phyloP scores from a whole-genome alignment of 2,329 filamentous ascomycete species.

The Ramularia endophylla region DNA sequence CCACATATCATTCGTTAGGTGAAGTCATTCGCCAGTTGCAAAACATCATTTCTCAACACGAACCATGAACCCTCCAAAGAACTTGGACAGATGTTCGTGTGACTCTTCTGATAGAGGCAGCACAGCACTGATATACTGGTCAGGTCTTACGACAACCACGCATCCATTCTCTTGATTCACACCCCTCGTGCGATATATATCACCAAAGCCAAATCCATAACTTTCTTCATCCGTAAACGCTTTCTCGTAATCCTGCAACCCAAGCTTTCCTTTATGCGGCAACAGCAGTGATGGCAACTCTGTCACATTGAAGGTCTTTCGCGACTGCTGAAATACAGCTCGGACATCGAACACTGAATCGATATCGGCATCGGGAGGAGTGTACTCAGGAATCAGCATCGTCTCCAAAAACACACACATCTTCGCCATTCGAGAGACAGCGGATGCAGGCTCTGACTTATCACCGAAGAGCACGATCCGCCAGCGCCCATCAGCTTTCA shows the following conservation, averaged over 20 bases:
- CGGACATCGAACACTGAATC: conserved; percentile 51
- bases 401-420: conserved; percentile 20
- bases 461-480: conserved; percentile 29
- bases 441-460: conserved; percentile 12
- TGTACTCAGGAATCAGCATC: conserved; percentile 30
- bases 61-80: conserved; percentile 29
- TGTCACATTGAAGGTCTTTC: conserved; percentile 28
- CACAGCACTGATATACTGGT: conserved; percentile 54
- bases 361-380: conserved; percentile 34
- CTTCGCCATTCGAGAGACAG: conserved; percentile 17
- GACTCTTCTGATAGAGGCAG: conserved; percentile 23
- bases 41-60: not conserved
- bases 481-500: conserved; percentile 31
- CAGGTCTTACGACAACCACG: conserved; percentile 57
- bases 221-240: conserved; percentile 44
- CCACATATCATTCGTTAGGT: too few species aligned
- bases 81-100: conserved; percentile 17
- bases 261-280: conserved; percentile 35
- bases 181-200: conserved; percentile 53
- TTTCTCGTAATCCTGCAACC: conserved; percentile 35
- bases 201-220: conserved; percentile 31
- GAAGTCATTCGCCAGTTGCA: too few species aligned
- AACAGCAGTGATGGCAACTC: conserved; percentile 40
- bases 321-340: conserved; percentile 27
- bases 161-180: conserved; percentile 52